A percentile compares a stretch with the other conserved stretches of the same genome.
Evolutionary conservation across 1,139 yeast genomes (phyloP).

Genomic region (Geotrichum fermentans): DNA sequence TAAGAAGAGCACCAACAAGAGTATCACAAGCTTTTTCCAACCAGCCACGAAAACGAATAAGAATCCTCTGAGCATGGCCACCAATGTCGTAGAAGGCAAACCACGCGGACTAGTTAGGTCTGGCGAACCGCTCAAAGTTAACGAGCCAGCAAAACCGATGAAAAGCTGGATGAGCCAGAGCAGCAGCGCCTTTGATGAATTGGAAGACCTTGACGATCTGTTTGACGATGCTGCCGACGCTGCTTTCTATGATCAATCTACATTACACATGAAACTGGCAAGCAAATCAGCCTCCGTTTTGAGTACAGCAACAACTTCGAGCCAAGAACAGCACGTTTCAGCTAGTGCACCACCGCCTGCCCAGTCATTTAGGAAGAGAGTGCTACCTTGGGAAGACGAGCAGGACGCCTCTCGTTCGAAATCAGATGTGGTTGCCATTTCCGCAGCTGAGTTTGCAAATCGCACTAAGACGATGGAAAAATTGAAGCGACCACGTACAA

Average conservation of each 20-base stretch:
- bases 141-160: background rate
- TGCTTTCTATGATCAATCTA: background rate
- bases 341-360: background rate
- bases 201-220: slow-evolving; percentile 11
- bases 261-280: background rate
- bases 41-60: background rate
- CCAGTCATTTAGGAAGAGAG: background rate
- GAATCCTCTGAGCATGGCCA: too few relatives aligned
- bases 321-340: background rate
- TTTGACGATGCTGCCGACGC: slow-evolving; percentile 13
- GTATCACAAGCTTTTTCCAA: background rate
- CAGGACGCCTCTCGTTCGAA: background rate
- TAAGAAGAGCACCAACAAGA: too few relatives aligned
- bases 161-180: slow-evolving; percentile 13
- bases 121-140: background rate
- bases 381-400: slow-evolving; percentile 11
- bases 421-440: background rate
- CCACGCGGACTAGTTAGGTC: background rate
- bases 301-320: background rate
- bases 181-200: slow-evolving; percentile 12
- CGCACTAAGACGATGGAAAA: background rate
- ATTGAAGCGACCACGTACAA: background rate
- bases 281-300: background rate
- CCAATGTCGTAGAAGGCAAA: background rate
- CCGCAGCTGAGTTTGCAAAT: slow-evolving; percentile 9